Conservation (phyloP, 192 early-diverging fungal genomes). For the Coemansia sp. region DNA sequence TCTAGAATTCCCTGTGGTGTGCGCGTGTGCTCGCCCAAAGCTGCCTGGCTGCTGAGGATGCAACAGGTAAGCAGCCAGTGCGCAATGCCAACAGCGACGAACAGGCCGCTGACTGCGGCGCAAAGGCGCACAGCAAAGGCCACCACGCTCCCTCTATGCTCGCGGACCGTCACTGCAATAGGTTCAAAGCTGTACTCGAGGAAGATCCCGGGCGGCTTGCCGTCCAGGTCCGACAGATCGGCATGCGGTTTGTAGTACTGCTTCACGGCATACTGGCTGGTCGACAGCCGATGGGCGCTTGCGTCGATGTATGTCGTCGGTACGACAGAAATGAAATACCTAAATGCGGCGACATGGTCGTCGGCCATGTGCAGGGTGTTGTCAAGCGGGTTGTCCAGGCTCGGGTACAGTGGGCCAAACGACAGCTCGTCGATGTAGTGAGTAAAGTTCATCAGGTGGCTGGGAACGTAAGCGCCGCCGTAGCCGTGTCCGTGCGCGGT, state of each 20-base stretch:
- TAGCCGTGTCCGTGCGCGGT: conserved; percentile 90
- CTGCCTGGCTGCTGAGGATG: neutral
- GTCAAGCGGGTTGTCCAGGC: conserved; percentile 84
- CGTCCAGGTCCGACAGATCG: conserved; percentile 2
- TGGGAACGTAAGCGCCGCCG: conserved; percentile 55
- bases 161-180: conserved; percentile 73
- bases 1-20: neutral
- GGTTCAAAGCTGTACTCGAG: conserved; percentile 92
- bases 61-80: conserved; percentile 47
- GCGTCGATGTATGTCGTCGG: conserved; percentile 75
- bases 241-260: conserved; percentile 56
- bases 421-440: conserved; percentile 90
- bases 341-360: conserved; percentile 65
- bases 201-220: conserved; percentile 62
- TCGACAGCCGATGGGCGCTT: conserved; percentile 54
- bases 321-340: conserved; percentile 86
- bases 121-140: conserved; percentile 77
- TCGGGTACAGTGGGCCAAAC: conserved; percentile 83
- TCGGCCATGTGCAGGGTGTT: conserved; percentile 64
- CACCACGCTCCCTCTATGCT: conserved; percentile 58
- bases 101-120: conserved; percentile 81
- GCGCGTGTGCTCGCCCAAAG: neutral
- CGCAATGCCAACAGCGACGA: conserved; percentile 62
- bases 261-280: conserved; percentile 94
- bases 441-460: conserved; percentile 83